phyloP scores from a whole-genome alignment of 1,284 basidiomycete species.

The Fomitopsis palustris region DNA sequence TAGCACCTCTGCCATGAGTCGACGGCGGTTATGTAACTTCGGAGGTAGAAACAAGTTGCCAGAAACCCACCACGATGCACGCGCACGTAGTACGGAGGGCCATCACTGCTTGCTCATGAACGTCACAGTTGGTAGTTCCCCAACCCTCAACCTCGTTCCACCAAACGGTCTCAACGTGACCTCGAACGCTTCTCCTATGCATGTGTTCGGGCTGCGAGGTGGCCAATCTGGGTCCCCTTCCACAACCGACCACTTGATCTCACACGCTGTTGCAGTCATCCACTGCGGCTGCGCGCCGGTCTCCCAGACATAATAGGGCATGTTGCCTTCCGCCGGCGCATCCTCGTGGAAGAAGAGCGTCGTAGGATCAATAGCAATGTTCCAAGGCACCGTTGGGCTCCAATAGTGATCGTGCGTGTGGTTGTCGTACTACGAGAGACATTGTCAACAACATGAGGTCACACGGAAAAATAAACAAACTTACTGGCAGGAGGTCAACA shows the following conservation, averaged over 20 bases:
- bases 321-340: constrained; percentile 23
- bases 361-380: constrained; percentile 53
- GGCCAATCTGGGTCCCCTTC: constrained; percentile 4
- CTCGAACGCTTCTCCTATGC: background rate
- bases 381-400: constrained; percentile 41
- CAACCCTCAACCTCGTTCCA: constrained; percentile 6
- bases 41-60: too few relatives aligned
- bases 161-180: constrained; percentile 6
- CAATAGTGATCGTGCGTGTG: constrained; percentile 1
- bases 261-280: constrained; percentile 49
- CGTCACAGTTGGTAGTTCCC: constrained; percentile 2
- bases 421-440: background rate
- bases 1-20: too few relatives aligned
- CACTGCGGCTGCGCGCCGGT: constrained; percentile 47
- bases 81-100: too few relatives aligned
- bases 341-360: constrained; percentile 43
- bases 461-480: constrained; percentile 5
- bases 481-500: background rate
- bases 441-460: background rate
- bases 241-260: constrained; percentile 41
- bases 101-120: background rate
- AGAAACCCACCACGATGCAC: too few relatives aligned
- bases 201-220: background rate
- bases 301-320: constrained; percentile 56
- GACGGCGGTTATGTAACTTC: too few relatives aligned